Evolutionary conservation across 176 grass and related monocot genomes (phyloP).

Genomic region (Ensete glaucum): DNA sequence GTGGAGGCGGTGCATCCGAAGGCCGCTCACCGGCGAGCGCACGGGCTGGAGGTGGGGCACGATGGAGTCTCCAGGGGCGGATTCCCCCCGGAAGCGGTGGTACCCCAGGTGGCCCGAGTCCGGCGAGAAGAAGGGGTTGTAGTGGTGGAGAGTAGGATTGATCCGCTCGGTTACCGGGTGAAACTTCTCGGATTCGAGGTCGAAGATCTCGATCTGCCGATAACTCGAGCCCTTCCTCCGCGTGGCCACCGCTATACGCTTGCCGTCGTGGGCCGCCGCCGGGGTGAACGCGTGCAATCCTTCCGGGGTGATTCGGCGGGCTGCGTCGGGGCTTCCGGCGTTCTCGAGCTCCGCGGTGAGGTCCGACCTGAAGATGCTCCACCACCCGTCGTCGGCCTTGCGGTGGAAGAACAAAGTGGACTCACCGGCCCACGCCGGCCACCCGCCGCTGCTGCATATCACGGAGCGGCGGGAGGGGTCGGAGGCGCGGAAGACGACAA

Average conservation of each 20-base stretch:
- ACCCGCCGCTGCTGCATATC: slow-evolving; percentile 33
- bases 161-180: slow-evolving; percentile 39
- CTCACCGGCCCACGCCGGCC: slow-evolving; percentile 74
- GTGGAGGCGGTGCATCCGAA: slow-evolving; percentile 63
- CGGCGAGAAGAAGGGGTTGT: slow-evolving; percentile 83
- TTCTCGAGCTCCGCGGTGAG: slow-evolving; percentile 36
- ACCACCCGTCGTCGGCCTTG: slow-evolving; percentile 82
- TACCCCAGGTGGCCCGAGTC: slow-evolving; percentile 46
- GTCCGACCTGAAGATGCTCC: slow-evolving; percentile 66
- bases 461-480: slow-evolving; percentile 44
- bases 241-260: slow-evolving; percentile 61
- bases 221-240: slow-evolving; percentile 41
- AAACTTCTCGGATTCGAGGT: slow-evolving; percentile 58
- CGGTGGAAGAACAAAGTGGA: slow-evolving; percentile 61
- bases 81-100: slow-evolving; percentile 84
- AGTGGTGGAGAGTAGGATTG: slow-evolving; percentile 64
- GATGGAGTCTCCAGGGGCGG: slow-evolving; percentile 25
- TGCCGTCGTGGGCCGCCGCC: slow-evolving; percentile 29
- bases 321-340: slow-evolving; percentile 4
- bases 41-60: slow-evolving; percentile 59
- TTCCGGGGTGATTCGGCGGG: slow-evolving; percentile 50
- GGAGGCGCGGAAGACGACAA: slow-evolving; percentile 44
- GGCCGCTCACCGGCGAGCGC: slow-evolving; percentile 36
- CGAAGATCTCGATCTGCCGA: slow-evolving; percentile 77
- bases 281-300: slow-evolving; percentile 83